Conservation (phyloP, 164 flowering plant species). For the Pachysandra terminalis region DNA sequence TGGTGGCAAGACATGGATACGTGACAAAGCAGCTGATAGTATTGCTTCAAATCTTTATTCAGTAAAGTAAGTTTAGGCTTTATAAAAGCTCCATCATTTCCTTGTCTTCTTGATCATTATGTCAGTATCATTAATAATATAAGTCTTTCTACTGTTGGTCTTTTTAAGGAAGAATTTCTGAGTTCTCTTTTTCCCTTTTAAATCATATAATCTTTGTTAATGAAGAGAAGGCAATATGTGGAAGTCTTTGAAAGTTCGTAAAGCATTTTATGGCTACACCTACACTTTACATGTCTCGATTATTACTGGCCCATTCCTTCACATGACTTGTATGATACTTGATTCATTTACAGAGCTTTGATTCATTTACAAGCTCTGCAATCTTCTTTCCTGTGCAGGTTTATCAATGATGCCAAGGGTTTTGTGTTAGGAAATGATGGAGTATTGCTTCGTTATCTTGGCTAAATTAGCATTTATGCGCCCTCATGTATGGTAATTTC, state of each 20-base stretch:
- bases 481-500: neutral
- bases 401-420: slow-evolving; percentile 73
- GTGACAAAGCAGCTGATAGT: slow-evolving; percentile 95
- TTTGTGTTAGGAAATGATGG: slow-evolving; percentile 97
- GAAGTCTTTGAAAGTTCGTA: too few relatives aligned
- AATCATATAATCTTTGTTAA: too few relatives aligned
- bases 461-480: slow-evolving; percentile 27
- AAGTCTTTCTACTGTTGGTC: too few relatives aligned
- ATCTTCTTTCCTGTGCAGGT: slow-evolving; percentile 43
- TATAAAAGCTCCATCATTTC: neutral
- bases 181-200: too few relatives aligned
- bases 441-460: slow-evolving; percentile 90
- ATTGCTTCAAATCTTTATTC: slow-evolving; percentile 97
- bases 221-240: too few relatives aligned
- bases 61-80: slow-evolving; percentile 65
- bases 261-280: too few relatives aligned
- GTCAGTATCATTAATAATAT: neutral
- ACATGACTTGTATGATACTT: neutral
- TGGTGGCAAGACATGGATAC: slow-evolving; percentile 93
- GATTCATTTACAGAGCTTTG: too few relatives aligned
- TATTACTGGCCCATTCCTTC: neutral
- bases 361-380: too few relatives aligned
- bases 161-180: too few relatives aligned
- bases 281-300: neutral
- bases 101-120: neutral